Evolutionary conservation across 768 basidiomycete species (phyloP).

Genomic region (Rhizopogon sp.): DNA sequence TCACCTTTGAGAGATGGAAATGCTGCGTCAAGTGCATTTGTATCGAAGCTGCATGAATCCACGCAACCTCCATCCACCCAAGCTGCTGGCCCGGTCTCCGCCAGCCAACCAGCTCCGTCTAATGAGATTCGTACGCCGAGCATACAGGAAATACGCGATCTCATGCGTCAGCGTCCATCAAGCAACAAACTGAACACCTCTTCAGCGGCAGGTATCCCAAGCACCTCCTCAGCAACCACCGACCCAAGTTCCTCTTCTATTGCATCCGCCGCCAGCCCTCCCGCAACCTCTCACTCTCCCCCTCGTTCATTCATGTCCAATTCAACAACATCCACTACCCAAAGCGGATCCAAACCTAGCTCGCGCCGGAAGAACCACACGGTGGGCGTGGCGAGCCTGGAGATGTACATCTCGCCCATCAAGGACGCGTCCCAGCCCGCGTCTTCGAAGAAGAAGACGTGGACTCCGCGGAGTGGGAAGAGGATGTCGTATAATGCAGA

Average conservation of each 20-base stretch:
- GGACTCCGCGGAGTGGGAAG: neutral
- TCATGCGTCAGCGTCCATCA: neutral
- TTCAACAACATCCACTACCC: neutral
- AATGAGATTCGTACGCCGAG: neutral
- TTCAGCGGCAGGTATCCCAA: neutral
- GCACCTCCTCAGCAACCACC: neutral
- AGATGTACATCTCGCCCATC: neutral
- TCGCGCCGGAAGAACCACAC: neutral
- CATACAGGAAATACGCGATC: conserved; percentile 1
- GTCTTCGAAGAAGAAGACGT: neutral
- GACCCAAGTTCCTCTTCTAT: neutral
- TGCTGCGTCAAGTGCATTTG: neutral
- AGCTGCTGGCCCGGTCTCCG: neutral
- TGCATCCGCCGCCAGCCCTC: neutral
- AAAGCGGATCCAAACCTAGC: neutral
- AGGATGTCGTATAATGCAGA: neutral
- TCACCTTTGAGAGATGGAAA: neutral
- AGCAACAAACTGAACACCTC: neutral
- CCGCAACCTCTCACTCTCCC: neutral
- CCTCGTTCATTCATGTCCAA: neutral
- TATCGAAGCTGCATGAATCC: neutral
- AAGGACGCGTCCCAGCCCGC: neutral
- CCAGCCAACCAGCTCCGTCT: neutral
- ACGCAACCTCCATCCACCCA: neutral
- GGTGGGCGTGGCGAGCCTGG: neutral